A percentile compares a stretch with the other conserved stretches of the same genome.
phyloP scores from a whole-genome alignment of 768 basidiomycete species.

The Mycena amicta region DNA sequence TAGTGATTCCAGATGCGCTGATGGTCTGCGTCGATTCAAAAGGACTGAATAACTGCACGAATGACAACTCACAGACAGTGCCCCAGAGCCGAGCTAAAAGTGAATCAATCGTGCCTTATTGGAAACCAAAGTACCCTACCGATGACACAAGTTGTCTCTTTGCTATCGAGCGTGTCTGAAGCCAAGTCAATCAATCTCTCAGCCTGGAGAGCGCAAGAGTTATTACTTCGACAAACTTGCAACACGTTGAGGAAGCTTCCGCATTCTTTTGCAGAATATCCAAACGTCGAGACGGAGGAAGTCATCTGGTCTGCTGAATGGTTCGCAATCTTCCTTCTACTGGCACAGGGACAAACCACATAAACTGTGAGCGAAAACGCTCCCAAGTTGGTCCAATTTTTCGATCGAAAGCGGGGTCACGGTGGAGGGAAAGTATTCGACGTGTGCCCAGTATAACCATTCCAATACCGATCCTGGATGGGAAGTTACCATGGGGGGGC shows the following conservation, averaged over 20 bases:
- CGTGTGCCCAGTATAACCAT: constrained; percentile 61
- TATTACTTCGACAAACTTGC: constrained; percentile 42
- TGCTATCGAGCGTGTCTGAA: constrained; percentile 39
- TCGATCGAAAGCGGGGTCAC: constrained; percentile 32
- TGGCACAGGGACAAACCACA: constrained; percentile 43
- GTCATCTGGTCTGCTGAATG: constrained; percentile 71
- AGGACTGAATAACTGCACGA: too few species aligned
- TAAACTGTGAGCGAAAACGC: constrained; percentile 55
- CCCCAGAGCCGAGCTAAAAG: constrained; percentile 49
- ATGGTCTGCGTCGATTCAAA: too few species aligned
- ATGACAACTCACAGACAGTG: constrained; percentile 41
- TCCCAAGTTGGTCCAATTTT: constrained; percentile 48
- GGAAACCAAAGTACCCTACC: constrained; percentile 32
- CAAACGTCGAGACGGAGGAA: constrained; percentile 60
- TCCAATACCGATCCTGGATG: constrained; percentile 47
- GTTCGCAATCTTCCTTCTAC: neutral
- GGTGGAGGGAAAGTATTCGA: constrained; percentile 66
- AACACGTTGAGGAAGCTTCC: constrained; percentile 50
- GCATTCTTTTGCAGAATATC: constrained; percentile 49
- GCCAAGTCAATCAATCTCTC: neutral
- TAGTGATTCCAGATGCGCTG: constrained; percentile 57
- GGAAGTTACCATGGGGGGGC: too few species aligned
- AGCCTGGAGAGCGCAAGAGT: neutral
- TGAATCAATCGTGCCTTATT: neutral
- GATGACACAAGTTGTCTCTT: constrained; percentile 45